Evolutionary conservation across 768 basidiomycete genomes (phyloP).

Genomic region (Suillus plorans): DNA sequence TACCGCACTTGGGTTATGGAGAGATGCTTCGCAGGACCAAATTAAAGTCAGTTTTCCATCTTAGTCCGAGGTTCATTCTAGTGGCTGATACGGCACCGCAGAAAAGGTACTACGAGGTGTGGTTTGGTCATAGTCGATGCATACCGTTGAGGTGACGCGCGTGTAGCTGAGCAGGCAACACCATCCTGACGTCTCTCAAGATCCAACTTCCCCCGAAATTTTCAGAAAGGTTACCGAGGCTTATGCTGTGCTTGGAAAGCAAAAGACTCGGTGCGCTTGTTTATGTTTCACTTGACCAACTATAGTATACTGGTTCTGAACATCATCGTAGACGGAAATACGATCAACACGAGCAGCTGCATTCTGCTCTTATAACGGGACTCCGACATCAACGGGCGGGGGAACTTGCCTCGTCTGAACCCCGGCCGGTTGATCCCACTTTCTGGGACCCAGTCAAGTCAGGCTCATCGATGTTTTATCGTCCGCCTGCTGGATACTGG

Average conservation of each 20-base stretch:
- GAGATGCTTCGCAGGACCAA: slow-evolving; percentile 4
- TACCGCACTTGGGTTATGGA: slow-evolving; percentile 3
- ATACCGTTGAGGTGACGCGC: background rate
- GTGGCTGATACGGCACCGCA: background rate
- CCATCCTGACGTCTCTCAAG: slow-evolving; percentile 1
- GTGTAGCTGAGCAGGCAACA: background rate
- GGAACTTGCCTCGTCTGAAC: background rate
- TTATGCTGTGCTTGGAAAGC: slow-evolving; percentile 1
- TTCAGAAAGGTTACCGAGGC: background rate
- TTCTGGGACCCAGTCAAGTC: background rate
- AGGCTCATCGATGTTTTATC: background rate
- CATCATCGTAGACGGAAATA: background rate
- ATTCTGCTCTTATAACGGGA: background rate
- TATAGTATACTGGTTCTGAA: background rate
- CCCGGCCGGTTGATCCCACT: slow-evolving; percentile 1
- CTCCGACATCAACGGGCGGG: background rate
- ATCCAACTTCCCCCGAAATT: background rate
- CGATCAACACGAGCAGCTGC: background rate
- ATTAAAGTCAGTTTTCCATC: background rate
- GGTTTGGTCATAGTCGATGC: background rate
- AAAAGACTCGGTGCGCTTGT: background rate
- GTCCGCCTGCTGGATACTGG: slow-evolving; percentile 1
- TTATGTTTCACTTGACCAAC: background rate
- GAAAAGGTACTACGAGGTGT: slow-evolving; percentile 2
- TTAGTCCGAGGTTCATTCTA: background rate